Evolutionary conservation across 2,329 filamentous ascomycete species (phyloP).

Genomic region (Colletotrichum sojae): DNA sequence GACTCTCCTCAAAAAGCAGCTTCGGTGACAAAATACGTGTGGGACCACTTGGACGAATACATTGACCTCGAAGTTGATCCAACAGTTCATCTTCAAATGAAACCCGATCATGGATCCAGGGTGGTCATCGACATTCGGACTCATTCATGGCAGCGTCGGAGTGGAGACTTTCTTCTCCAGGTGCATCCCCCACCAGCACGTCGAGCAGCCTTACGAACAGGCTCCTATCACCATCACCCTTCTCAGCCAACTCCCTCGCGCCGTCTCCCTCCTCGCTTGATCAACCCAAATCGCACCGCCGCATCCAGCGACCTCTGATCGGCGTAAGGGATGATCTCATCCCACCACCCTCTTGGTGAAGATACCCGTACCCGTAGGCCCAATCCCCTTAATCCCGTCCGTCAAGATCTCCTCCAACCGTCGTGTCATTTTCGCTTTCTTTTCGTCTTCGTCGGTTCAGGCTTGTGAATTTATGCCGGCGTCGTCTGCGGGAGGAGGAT

Average conservation of each 20-base stretch:
- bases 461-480: not conserved
- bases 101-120: too few species aligned
- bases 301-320: conserved; percentile 11
- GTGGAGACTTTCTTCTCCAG: too few species aligned
- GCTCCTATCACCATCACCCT: not conserved
- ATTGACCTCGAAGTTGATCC: too few species aligned
- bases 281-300: conserved; percentile 1
- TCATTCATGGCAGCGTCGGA: too few species aligned
- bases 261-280: not conserved
- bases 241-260: not conserved
- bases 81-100: too few species aligned
- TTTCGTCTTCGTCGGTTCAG: not conserved
- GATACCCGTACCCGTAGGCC: conserved; percentile 16
- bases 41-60: too few species aligned
- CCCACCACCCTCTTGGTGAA: conserved; percentile 15
- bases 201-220: conserved; percentile 24
- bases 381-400: conserved; percentile 16
- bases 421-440: not conserved
- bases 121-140: too few species aligned
- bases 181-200: conserved; percentile 25
- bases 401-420: conserved; percentile 4
- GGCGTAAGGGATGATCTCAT: conserved; percentile 24
- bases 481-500: conserved; percentile 2
- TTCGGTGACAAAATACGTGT: too few species aligned
- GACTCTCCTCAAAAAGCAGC: too few species aligned